Percentiles rank a stretch among this genome's conserved stretches.
These are phyloP conservation scores for Staphylotrichum tortipilum DNA, from an alignment of 495 filamentous ascomycete genomes.

Conservation along the genomic window DNA sequence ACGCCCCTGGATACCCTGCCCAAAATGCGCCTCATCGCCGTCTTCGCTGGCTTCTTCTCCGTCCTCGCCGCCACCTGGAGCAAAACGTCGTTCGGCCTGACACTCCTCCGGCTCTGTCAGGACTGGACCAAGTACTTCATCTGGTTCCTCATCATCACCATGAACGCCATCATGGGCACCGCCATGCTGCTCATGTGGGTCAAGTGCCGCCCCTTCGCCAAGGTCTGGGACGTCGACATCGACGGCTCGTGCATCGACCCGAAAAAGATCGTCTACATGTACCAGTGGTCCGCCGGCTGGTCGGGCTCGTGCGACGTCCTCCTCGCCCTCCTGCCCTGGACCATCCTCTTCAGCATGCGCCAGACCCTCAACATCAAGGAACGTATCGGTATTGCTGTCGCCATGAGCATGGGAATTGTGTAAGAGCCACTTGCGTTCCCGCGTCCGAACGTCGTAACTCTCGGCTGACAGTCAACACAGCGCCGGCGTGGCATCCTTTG, in stretches of 20 bases:
- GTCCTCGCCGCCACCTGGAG: slow-evolving; percentile 15
- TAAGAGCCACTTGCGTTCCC: slow-evolving; percentile 7
- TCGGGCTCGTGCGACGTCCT: slow-evolving; percentile 29
- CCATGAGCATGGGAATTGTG: slow-evolving; percentile 34
- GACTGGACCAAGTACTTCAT: slow-evolving; percentile 13
- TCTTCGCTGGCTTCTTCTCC: slow-evolving; percentile 19
- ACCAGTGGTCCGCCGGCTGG: slow-evolving; percentile 21
- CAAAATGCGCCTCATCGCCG: slow-evolving; percentile 12
- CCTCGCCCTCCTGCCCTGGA: slow-evolving; percentile 29
- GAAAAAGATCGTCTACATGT: slow-evolving; percentile 11
- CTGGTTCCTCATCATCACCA: slow-evolving; percentile 17
- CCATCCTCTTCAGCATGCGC: slow-evolving; percentile 17
- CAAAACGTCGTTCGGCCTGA: slow-evolving; percentile 22
- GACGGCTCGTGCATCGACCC: slow-evolving; percentile 16
- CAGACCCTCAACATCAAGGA: slow-evolving; percentile 20
- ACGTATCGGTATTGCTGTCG: slow-evolving; percentile 24
- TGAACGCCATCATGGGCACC: slow-evolving; percentile 14
- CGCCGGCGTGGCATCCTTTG: slow-evolving; percentile 14
- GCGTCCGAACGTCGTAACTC: neutral
- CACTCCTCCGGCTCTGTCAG: slow-evolving; percentile 14
- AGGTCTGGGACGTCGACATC: slow-evolving; percentile 12
- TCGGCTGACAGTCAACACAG: slow-evolving; percentile 2
- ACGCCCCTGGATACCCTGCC: slow-evolving; percentile 12
- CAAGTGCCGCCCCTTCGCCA: slow-evolving; percentile 16
- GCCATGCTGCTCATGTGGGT: slow-evolving; percentile 20